Evolutionary conservation across 441 rosid species (phyloP), one percentile per base, ranked within the genome.

Genomic region (Erysimum cheiri): DNA sequence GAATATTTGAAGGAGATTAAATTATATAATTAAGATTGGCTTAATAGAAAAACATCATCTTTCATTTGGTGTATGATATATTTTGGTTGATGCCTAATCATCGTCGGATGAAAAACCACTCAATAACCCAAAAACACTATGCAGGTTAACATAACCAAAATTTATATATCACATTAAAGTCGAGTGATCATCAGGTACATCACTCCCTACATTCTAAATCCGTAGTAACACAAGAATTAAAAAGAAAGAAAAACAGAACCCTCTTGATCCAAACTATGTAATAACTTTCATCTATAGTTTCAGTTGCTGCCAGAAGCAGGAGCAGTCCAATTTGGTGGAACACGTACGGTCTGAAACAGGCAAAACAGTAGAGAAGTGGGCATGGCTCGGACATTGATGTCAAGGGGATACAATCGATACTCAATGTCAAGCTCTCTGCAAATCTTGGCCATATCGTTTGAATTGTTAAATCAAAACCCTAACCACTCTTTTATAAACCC

Each of bases 401-500:
- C 86, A 4, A 87, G 28, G 12, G 91, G 91, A 35, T 52, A 82
- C 59, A 85, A 10, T 46, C 91, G 76, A 68, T 79, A 83, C 48
- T 85, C 83, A 14, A 87, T 79, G 72, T 83, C 91, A 10, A 83
- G 79, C 54, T 85, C 89, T 41, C 79, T 82, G 80, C 86, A 80
- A 60, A 85, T 82, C 81, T 78, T 87, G 52, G 80, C 70, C 40
- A 3, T n/a, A n/a, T n/a, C n/a, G n/a, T n/a, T n/a, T n/a, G n/a
- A 19, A 19, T 19, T 1, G 22, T 19, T 1, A 19, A 19, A 19
- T 19, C 22, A 1, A 19, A 19, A 19, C 22, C 22, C 22, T 19
- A 19, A 19, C 1, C 22, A 19, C 22, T 19, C 1, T 1, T 19
- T 19, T 19, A 1, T 19, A 19, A 19, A 19, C 22, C 22, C 22